Conservation (phyloP, 495 filamentous ascomycete species). For the Astrothelium subdiscretum region DNA sequence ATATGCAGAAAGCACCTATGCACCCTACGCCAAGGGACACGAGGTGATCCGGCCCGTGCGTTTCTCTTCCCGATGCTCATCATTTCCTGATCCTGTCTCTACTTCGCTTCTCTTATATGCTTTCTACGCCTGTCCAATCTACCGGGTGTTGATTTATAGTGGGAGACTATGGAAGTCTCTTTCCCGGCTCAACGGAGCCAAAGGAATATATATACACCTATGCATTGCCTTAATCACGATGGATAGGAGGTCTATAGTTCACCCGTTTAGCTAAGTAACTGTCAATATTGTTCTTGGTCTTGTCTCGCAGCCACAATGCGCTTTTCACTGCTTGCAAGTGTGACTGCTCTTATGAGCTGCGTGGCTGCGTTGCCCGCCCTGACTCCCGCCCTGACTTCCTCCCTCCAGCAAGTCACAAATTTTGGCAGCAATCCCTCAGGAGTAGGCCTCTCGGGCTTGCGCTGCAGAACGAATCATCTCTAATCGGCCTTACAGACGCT, state of each 20-base stretch:
- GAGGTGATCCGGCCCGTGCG: neutral
- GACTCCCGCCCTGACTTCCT: constrained; percentile 6
- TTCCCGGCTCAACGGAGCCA: neutral
- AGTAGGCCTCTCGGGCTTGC: neutral
- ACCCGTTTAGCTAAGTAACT: neutral
- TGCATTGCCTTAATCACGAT: neutral
- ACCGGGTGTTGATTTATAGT: neutral
- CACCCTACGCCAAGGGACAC: too few relatives aligned
- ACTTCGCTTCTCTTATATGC: neutral
- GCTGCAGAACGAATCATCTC: neutral
- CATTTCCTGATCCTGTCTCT: neutral
- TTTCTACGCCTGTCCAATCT: neutral
- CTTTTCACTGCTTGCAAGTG: constrained; percentile 1
- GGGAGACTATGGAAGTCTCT: neutral
- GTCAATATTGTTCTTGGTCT: neutral
- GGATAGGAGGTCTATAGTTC: neutral
- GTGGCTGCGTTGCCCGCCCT: constrained; percentile 3
- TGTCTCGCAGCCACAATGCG: neutral
- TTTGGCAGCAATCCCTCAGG: constrained; percentile 9
- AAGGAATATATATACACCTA: neutral
- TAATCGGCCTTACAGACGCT: neutral
- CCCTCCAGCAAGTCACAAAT: constrained; percentile 6
- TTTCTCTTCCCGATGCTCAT: neutral
- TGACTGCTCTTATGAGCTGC: constrained; percentile 4
- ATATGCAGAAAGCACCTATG: too few relatives aligned